Conservation (phyloP, 2,329 filamentous ascomycete species). For the Epichloe gansuensis region DNA sequence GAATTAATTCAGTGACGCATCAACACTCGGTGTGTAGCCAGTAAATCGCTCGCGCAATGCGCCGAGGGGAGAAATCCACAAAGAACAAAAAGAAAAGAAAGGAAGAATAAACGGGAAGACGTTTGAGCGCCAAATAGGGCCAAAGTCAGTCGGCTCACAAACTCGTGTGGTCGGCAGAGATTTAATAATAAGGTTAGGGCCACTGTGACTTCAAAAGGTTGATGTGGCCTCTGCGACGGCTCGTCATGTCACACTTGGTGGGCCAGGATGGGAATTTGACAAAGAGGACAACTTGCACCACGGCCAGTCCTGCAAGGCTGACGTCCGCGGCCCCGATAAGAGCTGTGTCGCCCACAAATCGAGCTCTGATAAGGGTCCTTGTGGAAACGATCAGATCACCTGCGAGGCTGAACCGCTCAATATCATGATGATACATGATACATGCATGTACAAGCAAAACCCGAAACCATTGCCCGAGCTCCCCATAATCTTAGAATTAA, state of each 20-base stretch:
- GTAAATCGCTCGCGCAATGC: not conserved
- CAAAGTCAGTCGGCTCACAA: not conserved
- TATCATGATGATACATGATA: not conserved
- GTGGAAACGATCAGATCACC: not conserved
- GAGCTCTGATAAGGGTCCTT: slow-evolving; percentile 4
- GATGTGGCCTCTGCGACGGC: slow-evolving; percentile 22
- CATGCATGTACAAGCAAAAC: not conserved
- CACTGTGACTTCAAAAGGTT: slow-evolving; percentile 12
- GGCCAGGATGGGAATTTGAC: slow-evolving; percentile 3
- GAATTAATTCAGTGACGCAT: not conserved
- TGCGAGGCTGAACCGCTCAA: not conserved
- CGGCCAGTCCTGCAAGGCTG: not conserved
- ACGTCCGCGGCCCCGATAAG: slow-evolving; percentile 3
- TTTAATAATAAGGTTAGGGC: not conserved
- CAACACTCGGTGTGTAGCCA: not conserved
- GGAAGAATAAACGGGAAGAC: too few species aligned
- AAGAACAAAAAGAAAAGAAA: too few species aligned
- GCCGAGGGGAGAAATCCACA: not conserved
- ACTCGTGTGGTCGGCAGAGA: not conserved
- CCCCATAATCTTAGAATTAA: too few species aligned
- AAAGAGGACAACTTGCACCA: slow-evolving; percentile 21
- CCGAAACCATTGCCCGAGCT: not conserved
- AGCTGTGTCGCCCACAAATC: not conserved
- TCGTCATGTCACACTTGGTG: slow-evolving; percentile 5
- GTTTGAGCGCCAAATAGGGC: too few species aligned